These are phyloP conservation scores for Dendrobium catenatum DNA, from an alignment of 106 monocot genomes.

Conservation along the genomic window DNA sequence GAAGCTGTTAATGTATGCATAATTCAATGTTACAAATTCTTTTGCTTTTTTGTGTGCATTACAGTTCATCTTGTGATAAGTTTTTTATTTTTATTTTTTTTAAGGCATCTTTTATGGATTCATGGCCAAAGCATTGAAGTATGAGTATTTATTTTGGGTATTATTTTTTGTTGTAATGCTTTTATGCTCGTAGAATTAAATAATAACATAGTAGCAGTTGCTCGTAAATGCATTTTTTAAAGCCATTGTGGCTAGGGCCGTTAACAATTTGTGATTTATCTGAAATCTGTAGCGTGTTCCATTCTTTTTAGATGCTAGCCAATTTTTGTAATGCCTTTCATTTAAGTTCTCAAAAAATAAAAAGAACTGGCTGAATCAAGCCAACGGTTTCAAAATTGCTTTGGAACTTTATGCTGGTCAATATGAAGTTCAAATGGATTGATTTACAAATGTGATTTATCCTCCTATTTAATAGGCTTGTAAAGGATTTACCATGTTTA, in stretches of 20 bases:
- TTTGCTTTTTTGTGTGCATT: not conserved
- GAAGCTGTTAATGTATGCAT: too few species aligned
- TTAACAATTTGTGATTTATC: too few species aligned
- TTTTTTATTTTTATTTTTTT: not conserved
- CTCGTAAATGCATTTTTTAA: too few species aligned
- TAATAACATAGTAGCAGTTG: too few species aligned
- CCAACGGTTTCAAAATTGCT: not conserved
- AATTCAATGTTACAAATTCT: too few species aligned
- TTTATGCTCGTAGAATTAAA: too few species aligned
- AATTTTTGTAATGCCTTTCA: not conserved
- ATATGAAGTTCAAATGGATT: not conserved
- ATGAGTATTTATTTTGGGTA: too few species aligned
- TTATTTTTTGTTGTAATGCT: too few species aligned
- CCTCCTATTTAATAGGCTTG: not conserved
- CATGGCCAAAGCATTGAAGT: too few species aligned
- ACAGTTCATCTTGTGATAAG: not conserved
- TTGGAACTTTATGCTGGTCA: not conserved
- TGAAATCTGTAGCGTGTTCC: too few species aligned
- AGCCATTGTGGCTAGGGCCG: too few species aligned
- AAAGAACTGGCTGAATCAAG: not conserved
- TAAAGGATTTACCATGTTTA: not conserved
- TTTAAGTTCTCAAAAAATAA: not conserved
- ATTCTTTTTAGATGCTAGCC: too few species aligned
- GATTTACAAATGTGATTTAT: not conserved
- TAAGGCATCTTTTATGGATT: not conserved